Percentiles rank a stretch among this genome's conserved stretches.
Evolutionary conservation across 2,329 filamentous ascomycete genomes (phyloP).

Genomic region (Scytalidium sp.): DNA sequence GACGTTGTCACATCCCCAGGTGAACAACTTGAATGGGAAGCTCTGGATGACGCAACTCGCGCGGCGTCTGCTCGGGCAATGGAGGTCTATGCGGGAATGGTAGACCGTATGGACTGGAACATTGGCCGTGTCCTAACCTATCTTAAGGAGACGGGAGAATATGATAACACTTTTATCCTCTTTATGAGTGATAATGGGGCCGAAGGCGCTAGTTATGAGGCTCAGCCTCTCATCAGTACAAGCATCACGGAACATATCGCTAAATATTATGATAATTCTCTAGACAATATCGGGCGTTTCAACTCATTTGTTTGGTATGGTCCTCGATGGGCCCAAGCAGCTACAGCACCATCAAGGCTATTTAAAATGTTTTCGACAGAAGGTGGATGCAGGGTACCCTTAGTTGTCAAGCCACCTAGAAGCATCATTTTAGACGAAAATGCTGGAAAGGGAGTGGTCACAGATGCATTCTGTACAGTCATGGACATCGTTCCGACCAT

Average conservation of each 20-base stretch:
- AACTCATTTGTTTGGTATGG: constrained; percentile 61
- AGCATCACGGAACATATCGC: constrained; percentile 50
- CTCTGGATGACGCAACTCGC: constrained; percentile 34
- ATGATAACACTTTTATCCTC: constrained; percentile 46
- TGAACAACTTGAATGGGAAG: constrained; percentile 30
- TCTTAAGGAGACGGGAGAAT: constrained; percentile 41
- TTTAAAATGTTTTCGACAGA: constrained; percentile 42
- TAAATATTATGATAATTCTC: constrained; percentile 54
- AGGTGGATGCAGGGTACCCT: constrained; percentile 33
- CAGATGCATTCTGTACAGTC: constrained; percentile 30
- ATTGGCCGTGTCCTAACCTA: constrained; percentile 43
- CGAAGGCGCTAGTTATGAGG: constrained; percentile 56
- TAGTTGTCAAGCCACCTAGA: constrained; percentile 30
- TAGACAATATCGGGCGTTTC: constrained; percentile 55
- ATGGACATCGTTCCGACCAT: constrained; percentile 34
- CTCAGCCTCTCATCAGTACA: constrained; percentile 51
- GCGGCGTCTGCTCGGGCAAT: constrained; percentile 40
- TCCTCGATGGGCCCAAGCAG: constrained; percentile 50
- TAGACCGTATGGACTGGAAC: constrained; percentile 40
- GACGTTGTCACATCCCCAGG: constrained; percentile 1
- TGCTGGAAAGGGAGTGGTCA: constrained; percentile 15
- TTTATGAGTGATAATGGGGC: constrained; percentile 53
- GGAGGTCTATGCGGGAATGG: constrained; percentile 49
- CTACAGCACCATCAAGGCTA: constrained; percentile 39
- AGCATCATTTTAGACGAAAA: constrained; percentile 11